Conservation (phyloP, 2,329 filamentous ascomycete genomes). For the Penicillium sp. region DNA sequence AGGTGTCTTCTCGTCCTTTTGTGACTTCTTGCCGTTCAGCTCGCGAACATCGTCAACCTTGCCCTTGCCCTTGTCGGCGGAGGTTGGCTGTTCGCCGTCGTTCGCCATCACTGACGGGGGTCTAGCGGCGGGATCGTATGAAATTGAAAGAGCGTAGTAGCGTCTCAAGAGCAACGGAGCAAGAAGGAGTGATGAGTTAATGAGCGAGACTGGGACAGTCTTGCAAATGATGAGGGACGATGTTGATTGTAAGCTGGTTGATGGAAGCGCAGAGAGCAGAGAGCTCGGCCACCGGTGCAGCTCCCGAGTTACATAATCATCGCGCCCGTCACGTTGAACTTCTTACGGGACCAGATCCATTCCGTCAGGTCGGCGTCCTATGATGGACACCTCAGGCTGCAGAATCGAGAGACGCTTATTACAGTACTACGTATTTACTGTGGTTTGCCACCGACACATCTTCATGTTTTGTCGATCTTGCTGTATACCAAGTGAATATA, state of each 20-base stretch:
- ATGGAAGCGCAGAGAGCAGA: constrained; percentile 22
- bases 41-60: constrained; percentile 71
- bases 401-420: no score
- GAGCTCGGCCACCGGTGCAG: constrained; percentile 22
- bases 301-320: constrained; percentile 20
- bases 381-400: no score
- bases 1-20: constrained; percentile 64
- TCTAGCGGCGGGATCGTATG: constrained; percentile 24
- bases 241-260: constrained; percentile 24
- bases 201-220: constrained; percentile 12
- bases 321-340: constrained; percentile 11
- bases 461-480: no score
- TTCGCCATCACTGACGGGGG: constrained; percentile 67
- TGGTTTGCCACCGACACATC: no score
- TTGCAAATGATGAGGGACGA: constrained; percentile 16
- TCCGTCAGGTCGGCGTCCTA: no score
- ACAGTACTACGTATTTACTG: no score
- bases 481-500: no score
- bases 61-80: constrained; percentile 91
- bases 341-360: no score
- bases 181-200: constrained; percentile 7
- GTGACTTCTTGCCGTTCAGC: constrained; percentile 47
- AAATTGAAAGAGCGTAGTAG: constrained; percentile 6
- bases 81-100: constrained; percentile 78
- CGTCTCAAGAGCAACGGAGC: constrained; percentile 2